Evolutionary conservation across 2,329 filamentous ascomycete genomes (phyloP), one percentile per base, ranked within the genome.

Genomic region (Bipolaris sorokiniana): DNA sequence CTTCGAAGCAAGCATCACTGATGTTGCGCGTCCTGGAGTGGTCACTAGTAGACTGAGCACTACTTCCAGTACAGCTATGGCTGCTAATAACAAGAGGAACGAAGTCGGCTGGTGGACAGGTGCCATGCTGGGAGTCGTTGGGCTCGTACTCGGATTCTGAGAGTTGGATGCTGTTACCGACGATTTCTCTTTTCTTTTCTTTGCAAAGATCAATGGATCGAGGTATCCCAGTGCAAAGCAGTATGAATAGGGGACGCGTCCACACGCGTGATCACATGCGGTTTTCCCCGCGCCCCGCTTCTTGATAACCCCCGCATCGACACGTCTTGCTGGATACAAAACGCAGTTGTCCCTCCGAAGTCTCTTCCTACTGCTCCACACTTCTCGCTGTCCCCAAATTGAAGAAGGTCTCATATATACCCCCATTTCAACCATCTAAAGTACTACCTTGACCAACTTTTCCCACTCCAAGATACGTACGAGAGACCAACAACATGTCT

Each of bases 1-100:
- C 4, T 68, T 65, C 34, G 67, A 67, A 9, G 63, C 68, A 15
- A 68, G 59, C 22, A 48, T 63, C 23, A 72, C 70, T 3, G 31
- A 54, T 5, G 42, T 38, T 45, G 62, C 57, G 23, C 45, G 45
- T 2, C 50, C 58, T 3, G 52, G 49, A 13, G 10, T 11, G 10
- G 3, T 31, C 37, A 48, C 11, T 42, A 44, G 42, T 5, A 18
- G 7, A 26, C 2, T 15, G 50, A 52, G 53, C 7, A 49, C 61
- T 9, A 66, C 54, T 13, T 55, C 62, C 6, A 66, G 62, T 22
- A 28, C 23, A 10, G 49, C 37, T 7, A n/a, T 31, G 26, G 38
- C 37, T 33, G 45, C 16, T 15, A 33, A 11, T 23, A 31, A 46
- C 9, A 38, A 15, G 11, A 44, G 22, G 31, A 28, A 23, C n/a